Evolutionary conservation across 306 rosid genomes (phyloP).

Genomic region (Gastrolobium villosum): DNA sequence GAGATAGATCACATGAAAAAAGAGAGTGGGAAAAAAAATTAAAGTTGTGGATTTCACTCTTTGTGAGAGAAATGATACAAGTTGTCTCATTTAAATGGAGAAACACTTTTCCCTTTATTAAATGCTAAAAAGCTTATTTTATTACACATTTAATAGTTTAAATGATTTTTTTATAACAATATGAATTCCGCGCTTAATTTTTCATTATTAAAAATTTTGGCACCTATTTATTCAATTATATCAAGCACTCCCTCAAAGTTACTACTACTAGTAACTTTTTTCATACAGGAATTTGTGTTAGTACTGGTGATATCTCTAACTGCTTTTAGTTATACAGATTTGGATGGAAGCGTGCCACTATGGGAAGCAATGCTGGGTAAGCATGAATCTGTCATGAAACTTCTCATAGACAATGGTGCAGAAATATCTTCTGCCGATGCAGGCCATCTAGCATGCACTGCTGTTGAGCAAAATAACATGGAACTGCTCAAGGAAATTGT

Average conservation of each 20-base stretch:
- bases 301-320: neutral
- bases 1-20: too few species aligned
- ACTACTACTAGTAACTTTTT: neutral
- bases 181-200: neutral
- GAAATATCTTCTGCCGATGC: conserved; percentile 45
- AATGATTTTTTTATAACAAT: too few species aligned
- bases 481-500: conserved; percentile 60
- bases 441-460: conserved; percentile 59
- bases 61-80: too few species aligned
- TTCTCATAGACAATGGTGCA: conserved; percentile 66
- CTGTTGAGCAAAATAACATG: conserved; percentile 61
- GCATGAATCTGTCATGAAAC: conserved; percentile 56
- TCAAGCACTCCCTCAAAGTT: neutral
- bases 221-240: neutral
- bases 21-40: too few species aligned
- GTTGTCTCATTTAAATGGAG: too few species aligned
- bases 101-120: too few species aligned
- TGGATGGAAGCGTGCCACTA: conserved; percentile 65
- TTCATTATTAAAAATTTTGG: neutral
- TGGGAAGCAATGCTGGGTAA: conserved; percentile 65
- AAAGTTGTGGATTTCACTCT: too few species aligned
- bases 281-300: neutral
- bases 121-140: too few species aligned
- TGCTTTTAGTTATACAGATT: conserved; percentile 56
- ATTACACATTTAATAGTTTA: too few species aligned